Evolutionary conservation across 176 grass and related monocot species (phyloP).

Genomic region (Canna indica): DNA sequence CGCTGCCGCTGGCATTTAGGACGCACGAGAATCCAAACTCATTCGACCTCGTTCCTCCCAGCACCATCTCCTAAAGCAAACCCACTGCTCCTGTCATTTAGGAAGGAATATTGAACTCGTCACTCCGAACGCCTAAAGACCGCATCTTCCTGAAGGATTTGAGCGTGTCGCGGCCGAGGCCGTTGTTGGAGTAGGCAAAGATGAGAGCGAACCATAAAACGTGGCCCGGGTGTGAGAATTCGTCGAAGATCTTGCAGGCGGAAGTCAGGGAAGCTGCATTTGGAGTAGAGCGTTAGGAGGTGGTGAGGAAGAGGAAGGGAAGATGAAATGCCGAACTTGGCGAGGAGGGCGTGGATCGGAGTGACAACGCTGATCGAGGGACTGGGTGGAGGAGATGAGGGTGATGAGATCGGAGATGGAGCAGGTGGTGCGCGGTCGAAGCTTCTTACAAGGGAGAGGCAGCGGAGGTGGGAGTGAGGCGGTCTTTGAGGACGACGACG

Average conservation of each 20-base stretch:
- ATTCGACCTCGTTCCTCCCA: slow-evolving; percentile 46
- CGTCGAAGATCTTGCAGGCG: slow-evolving; percentile 70
- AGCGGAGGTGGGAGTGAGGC: neutral
- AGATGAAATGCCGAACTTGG: slow-evolving; percentile 42
- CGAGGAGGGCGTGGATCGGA: slow-evolving; percentile 45
- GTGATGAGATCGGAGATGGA: slow-evolving; percentile 20
- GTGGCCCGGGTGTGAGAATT: slow-evolving; percentile 46
- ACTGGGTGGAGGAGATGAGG: slow-evolving; percentile 24
- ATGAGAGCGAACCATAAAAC: slow-evolving; percentile 75
- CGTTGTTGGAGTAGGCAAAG: slow-evolving; percentile 55
- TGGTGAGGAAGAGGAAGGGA: slow-evolving; percentile 35
- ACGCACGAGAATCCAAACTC: slow-evolving; percentile 64
- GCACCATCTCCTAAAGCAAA: slow-evolving; percentile 39
- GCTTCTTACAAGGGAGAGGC: neutral
- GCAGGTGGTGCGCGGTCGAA: neutral
- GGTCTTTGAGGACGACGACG: neutral
- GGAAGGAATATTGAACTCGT: slow-evolving; percentile 67
- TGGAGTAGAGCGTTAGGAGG: slow-evolving; percentile 48
- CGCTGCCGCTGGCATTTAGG: slow-evolving; percentile 48
- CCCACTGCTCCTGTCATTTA: slow-evolving; percentile 40
- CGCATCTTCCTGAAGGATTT: slow-evolving; percentile 42
- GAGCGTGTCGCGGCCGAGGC: slow-evolving; percentile 38
- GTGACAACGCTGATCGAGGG: slow-evolving; percentile 27
- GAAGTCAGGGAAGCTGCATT: slow-evolving; percentile 29
- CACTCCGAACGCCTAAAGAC: slow-evolving; percentile 31